Conservation (phyloP, 2,329 filamentous ascomycete species). For the Sarocladiaceae sp. region DNA sequence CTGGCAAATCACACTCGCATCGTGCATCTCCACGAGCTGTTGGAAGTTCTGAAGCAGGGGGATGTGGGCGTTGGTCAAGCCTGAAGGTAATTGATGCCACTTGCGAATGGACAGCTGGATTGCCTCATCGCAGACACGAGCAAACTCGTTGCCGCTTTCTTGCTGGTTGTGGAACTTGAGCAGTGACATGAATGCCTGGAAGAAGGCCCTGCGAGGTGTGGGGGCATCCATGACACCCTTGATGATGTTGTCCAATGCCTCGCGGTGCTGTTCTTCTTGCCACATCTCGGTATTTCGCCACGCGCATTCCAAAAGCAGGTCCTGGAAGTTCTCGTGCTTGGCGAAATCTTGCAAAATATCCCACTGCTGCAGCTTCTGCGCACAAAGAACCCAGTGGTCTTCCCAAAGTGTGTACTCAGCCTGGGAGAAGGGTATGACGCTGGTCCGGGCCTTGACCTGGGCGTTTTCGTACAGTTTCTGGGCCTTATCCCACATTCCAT, state of each 20-base stretch:
- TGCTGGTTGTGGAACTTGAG: conserved; percentile 90
- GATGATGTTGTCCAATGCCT: conserved; percentile 86
- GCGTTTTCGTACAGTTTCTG: conserved; percentile 95
- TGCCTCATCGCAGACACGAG: conserved; percentile 87
- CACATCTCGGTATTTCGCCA: conserved; percentile 97
- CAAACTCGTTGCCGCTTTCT: conserved; percentile 70
- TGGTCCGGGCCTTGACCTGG: conserved; percentile 93
- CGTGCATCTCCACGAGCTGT: conserved; percentile 92
- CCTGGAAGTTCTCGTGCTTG: conserved; percentile 98
- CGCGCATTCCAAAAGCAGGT: conserved; percentile 87
- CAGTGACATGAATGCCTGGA: conserved; percentile 96
- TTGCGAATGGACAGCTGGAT: conserved; percentile 96
- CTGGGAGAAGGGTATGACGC: conserved; percentile 91
- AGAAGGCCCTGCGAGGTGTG: conserved; percentile 88
- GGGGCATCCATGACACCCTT: conserved; percentile 97
- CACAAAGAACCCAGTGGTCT: conserved; percentile 97
- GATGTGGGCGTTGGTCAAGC: conserved; percentile 91
- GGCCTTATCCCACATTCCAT: conserved; percentile 98
- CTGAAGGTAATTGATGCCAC: conserved; percentile 95
- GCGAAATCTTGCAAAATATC: conserved; percentile 96
- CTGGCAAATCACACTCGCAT: conserved; percentile 92
- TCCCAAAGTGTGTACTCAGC: conserved; percentile 99
- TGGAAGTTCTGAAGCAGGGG: conserved; percentile 96
- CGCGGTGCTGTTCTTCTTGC: conserved; percentile 77
- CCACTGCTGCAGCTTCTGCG: conserved; percentile 98